phyloP scores from a whole-genome alignment of 2,329 filamentous ascomycete species.

The Verticillium isaacii region DNA sequence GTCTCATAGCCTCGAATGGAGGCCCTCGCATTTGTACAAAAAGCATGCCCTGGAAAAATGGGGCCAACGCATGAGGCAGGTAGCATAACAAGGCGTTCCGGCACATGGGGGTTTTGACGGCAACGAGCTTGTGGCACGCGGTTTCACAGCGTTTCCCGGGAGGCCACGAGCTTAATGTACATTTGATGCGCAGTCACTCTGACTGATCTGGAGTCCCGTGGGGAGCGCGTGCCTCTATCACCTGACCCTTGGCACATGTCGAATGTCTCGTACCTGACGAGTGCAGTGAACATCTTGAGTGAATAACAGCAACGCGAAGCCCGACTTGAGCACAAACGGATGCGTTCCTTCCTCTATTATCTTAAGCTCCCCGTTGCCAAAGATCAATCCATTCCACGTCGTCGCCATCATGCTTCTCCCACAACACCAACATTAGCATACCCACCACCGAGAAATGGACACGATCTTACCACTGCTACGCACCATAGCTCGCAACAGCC shows the following conservation, averaged over 20 bases:
- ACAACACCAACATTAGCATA: not conserved
- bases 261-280: not conserved
- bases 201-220: not conserved
- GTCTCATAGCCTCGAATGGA: not conserved
- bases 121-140: not conserved
- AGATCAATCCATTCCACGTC: not conserved
- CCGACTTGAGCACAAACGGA: not conserved
- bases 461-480: not conserved
- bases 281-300: not conserved
- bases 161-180: not conserved
- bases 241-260: not conserved
- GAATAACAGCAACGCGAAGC: not conserved
- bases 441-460: not conserved
- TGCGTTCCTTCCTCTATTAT: not conserved
- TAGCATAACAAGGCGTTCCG: not conserved
- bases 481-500: not conserved
- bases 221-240: not conserved
- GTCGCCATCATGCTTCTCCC: not conserved
- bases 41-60: not conserved
- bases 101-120: not conserved
- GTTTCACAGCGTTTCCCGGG: not conserved
- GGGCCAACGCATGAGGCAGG: not conserved
- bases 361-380: not conserved
- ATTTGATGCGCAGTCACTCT: not conserved
- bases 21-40: not conserved